Evolutionary conservation across 108 stramenopile genomes (phyloP).

Genomic region (Skeletonema menzelii): DNA sequence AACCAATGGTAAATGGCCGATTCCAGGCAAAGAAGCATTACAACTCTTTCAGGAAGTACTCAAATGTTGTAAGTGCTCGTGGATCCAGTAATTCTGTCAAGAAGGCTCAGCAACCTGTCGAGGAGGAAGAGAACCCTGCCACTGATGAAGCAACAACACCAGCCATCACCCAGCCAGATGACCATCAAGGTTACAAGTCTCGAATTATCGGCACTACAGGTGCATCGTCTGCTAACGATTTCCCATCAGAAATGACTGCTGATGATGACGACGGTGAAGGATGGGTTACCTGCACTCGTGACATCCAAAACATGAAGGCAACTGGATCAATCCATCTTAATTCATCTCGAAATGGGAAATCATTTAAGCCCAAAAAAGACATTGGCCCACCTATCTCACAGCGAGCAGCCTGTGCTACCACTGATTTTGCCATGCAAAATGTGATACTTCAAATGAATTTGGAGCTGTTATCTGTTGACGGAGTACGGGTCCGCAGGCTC

Average conservation of each 20-base stretch:
- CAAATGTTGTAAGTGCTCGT: constrained; percentile 26
- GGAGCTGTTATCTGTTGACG: constrained; percentile 85
- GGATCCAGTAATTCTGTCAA: constrained; percentile 49
- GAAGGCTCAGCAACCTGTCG: constrained; percentile 23
- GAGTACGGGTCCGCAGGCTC: constrained; percentile 76
- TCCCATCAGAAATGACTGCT: constrained; percentile 60
- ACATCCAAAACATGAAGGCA: constrained; percentile 65
- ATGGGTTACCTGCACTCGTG: constrained; percentile 78
- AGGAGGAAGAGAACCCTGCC: constrained; percentile 5
- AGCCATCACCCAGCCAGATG: neutral
- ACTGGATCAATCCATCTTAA: constrained; percentile 46
- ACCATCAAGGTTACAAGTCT: constrained; percentile 39
- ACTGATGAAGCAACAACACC: constrained; percentile 8
- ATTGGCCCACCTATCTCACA: constrained; percentile 50
- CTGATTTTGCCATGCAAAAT: constrained; percentile 99
- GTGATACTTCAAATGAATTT: constrained; percentile 97
- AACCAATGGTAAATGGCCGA: constrained; percentile 48
- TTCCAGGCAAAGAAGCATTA: constrained; percentile 52
- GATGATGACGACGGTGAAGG: constrained; percentile 90
- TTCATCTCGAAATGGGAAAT: constrained; percentile 7
- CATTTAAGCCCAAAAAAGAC: constrained; percentile 15
- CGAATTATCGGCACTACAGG: constrained; percentile 57
- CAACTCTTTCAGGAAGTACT: constrained; percentile 80
- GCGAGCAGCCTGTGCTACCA: constrained; percentile 93
- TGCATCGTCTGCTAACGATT: constrained; percentile 29